Evolutionary conservation across 2,329 filamentous ascomycete species (phyloP).

Genomic region (Ambrosiella cleistominuta): DNA sequence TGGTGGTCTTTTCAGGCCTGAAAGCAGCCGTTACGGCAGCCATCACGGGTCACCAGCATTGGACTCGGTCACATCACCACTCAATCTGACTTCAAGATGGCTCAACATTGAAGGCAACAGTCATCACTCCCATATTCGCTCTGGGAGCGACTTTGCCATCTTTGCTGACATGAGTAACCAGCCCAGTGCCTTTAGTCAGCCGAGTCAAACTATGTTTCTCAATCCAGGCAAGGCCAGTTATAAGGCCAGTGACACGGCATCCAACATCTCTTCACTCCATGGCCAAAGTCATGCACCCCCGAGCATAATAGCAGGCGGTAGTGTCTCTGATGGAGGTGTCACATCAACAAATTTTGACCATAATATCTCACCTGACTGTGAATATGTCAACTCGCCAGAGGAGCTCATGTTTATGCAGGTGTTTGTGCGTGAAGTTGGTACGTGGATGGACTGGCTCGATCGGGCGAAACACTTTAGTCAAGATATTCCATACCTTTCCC

Average conservation of each 20-base stretch:
- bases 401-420: slow-evolving; percentile 82
- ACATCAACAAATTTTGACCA: slow-evolving; percentile 26
- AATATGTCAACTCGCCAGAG: slow-evolving; percentile 55
- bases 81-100: slow-evolving; percentile 9
- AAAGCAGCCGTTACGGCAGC: background rate
- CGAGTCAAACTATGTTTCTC: slow-evolving; percentile 1
- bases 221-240: slow-evolving; percentile 12
- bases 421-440: slow-evolving; percentile 74
- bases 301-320: slow-evolving; percentile 9
- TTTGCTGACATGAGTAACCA: background rate
- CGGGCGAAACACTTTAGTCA: slow-evolving; percentile 71
- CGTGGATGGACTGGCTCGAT: slow-evolving; percentile 92
- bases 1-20: background rate
- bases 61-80: slow-evolving; percentile 6
- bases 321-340: slow-evolving; percentile 19
- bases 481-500: slow-evolving; percentile 63
- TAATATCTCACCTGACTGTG: slow-evolving; percentile 24
- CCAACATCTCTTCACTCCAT: slow-evolving; percentile 23
- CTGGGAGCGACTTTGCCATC: background rate
- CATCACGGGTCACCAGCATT: slow-evolving; percentile 7
- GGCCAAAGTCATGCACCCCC: slow-evolving; percentile 18
- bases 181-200: background rate
- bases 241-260: slow-evolving; percentile 21
- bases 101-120: slow-evolving; percentile 4
- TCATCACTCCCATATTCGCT: slow-evolving; percentile 2